These are phyloP conservation scores for Herpetomonas tarakana DNA, from an alignment of 208 protist genomes.

Conservation along the genomic window DNA sequence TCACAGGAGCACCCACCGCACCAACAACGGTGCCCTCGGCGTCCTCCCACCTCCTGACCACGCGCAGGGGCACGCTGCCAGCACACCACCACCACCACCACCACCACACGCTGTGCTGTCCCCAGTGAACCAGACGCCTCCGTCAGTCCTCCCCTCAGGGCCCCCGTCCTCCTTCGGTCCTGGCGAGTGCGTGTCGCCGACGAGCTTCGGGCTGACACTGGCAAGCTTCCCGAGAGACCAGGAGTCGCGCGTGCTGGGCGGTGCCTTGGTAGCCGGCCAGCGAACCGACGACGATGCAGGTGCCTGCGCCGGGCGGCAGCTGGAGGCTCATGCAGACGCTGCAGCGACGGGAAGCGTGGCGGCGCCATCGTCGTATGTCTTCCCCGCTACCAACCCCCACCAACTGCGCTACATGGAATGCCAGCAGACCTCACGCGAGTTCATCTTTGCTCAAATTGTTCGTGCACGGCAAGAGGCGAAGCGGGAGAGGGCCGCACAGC, in stretches of 20 bases:
- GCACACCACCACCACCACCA: no score
- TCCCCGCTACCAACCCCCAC: slow-evolving; percentile 52
- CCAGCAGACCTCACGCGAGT: slow-evolving; percentile 17
- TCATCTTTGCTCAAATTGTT: slow-evolving; percentile 14
- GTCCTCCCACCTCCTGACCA: no score
- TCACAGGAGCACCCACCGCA: no score
- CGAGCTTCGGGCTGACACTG: not conserved
- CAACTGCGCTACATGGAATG: slow-evolving; percentile 42
- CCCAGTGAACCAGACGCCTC: no score
- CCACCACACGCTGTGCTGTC: no score
- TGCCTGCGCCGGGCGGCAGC: no score
- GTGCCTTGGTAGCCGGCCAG: no score
- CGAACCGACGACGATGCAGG: no score
- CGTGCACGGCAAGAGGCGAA: slow-evolving; percentile 7
- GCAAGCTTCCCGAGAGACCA: not conserved
- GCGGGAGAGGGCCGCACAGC: slow-evolving; percentile 2
- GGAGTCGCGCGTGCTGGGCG: not conserved
- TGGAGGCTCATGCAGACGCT: no score
- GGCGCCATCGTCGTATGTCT: slow-evolving; percentile 11
- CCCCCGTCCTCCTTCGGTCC: no score
- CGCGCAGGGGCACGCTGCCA: not conserved
- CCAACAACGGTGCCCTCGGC: no score
- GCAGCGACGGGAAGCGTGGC: no score
- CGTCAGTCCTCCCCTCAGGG: not conserved
- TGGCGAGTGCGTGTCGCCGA: not conserved